A percentile compares a stretch with the other conserved stretches of the same genome.
Conservation (phyloP, 208 protist genomes). For the Crithidia sp. region DNA sequence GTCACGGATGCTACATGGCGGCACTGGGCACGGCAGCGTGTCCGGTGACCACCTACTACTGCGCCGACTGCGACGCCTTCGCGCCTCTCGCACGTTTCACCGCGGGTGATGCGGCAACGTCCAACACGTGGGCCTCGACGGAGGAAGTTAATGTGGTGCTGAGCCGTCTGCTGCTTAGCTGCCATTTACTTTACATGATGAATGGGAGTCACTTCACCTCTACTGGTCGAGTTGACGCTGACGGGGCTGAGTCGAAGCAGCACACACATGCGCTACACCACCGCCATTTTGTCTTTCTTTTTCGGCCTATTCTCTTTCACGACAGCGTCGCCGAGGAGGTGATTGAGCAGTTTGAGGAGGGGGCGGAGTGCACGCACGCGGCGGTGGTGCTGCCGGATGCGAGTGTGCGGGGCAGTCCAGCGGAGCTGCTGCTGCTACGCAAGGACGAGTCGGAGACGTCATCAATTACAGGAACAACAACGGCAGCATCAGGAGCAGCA, state of each 20-base stretch:
- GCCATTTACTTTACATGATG: conserved; percentile 31
- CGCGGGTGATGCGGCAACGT: too few species aligned
- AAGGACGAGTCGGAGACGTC: not conserved
- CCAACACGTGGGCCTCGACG: conserved; percentile 14
- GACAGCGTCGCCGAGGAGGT: conserved; percentile 27
- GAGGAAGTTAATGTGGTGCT: conserved; percentile 30
- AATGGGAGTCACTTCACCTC: conserved; percentile 10
- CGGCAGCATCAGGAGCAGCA: conserved; percentile 16
- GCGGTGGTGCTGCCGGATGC: conserved; percentile 50
- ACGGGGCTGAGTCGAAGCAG: not conserved
- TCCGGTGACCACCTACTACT: conserved; percentile 59
- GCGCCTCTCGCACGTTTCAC: conserved; percentile 48
- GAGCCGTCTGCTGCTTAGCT: conserved; percentile 29
- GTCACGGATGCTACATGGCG: conserved; percentile 62
- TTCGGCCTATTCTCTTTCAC: conserved; percentile 56
- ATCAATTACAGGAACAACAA: not conserved
- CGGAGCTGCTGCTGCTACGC: conserved; percentile 26
- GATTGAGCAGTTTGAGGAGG: conserved; percentile 49
- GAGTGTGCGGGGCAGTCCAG: conserved; percentile 25
- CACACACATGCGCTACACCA: too few species aligned
- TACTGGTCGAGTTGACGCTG: not conserved
- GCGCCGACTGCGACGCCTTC: conserved; percentile 57
- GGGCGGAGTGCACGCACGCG: conserved; percentile 42
- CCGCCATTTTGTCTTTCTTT: conserved; percentile 46
- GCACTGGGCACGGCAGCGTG: conserved; percentile 47